Percentiles rank a stretch among this genome's conserved stretches.
These are phyloP conservation scores for Scedosporium aurantiacum DNA, from an alignment of 2,329 filamentous ascomycete genomes.

Conservation along the genomic window DNA sequence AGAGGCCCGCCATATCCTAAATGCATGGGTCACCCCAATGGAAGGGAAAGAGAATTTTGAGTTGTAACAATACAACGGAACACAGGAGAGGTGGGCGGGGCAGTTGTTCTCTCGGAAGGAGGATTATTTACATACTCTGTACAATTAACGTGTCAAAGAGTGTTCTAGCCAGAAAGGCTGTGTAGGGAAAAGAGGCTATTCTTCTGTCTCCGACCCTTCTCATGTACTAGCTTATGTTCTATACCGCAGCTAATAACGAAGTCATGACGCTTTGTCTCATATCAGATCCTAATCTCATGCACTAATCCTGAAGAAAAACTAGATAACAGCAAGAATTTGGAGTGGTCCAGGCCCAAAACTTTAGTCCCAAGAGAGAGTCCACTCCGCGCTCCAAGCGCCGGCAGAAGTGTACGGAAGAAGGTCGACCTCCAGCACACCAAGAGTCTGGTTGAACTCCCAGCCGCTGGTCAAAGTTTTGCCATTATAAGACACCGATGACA, in stretches of 20 bases:
- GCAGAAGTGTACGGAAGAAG: slow-evolving; percentile 34
- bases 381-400: slow-evolving; percentile 48
- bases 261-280: background rate
- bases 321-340: background rate
- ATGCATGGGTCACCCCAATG: too few relatives aligned
- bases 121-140: background rate
- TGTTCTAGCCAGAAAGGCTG: background rate
- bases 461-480: slow-evolving; percentile 27
- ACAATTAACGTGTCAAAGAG: background rate
- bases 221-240: background rate
- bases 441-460: slow-evolving; percentile 37
- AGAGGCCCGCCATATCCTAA: too few relatives aligned
- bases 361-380: slow-evolving; percentile 42
- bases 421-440: slow-evolving; percentile 37
- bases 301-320: background rate
- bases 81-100: too few relatives aligned
- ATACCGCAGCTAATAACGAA: background rate
- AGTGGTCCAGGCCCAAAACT: background rate
- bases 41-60: too few relatives aligned
- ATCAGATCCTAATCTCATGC: background rate
- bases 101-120: background rate
- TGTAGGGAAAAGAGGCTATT: background rate
- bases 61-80: too few relatives aligned
- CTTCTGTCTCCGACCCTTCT: background rate
- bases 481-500: slow-evolving; percentile 40